Conservation (phyloP, 2,329 filamentous ascomycete genomes). For the Verticillium albo-atrum region DNA sequence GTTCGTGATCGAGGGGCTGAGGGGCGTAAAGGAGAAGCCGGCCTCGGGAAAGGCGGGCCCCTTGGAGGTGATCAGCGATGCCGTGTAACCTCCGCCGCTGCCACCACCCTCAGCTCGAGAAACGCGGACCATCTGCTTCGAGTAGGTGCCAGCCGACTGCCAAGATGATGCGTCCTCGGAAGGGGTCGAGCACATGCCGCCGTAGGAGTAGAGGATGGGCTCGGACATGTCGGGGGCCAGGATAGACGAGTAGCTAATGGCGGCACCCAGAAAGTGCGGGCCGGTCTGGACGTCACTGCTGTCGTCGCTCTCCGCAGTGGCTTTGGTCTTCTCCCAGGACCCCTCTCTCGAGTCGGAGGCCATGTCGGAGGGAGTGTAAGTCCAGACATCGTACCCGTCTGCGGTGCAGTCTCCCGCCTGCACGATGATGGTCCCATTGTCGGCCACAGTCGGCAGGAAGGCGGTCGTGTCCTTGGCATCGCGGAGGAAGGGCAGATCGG, state of each 20-base stretch:
- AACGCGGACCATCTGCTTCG: constrained; percentile 72
- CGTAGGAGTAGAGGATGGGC: constrained; percentile 69
- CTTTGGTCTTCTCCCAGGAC: constrained; percentile 35
- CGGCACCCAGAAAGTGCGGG: constrained; percentile 48
- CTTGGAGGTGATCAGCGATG: constrained; percentile 31
- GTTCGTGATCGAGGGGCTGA: constrained; percentile 67
- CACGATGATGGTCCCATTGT: constrained; percentile 66
- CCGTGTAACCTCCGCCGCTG: constrained; percentile 24
- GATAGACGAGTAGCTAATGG: constrained; percentile 64
- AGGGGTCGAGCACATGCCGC: constrained; percentile 75
- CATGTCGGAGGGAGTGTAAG: constrained; percentile 46
- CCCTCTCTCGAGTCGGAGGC: constrained; percentile 29
- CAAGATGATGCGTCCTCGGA: constrained; percentile 44
- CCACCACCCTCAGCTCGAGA: constrained; percentile 34
- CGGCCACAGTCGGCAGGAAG: constrained; percentile 64
- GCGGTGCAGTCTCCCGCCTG: constrained; percentile 69
- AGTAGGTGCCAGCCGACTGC: constrained; percentile 70
- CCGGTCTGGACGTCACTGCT: constrained; percentile 19
- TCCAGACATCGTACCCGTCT: constrained; percentile 60
- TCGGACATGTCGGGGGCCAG: constrained; percentile 47
- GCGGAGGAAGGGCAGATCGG: constrained; percentile 58
- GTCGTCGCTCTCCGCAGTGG: constrained; percentile 12
- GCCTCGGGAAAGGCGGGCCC: constrained; percentile 62
- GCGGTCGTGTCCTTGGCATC: constrained; percentile 42
- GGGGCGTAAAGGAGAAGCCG: constrained; percentile 75